Evolutionary conservation across 2,329 filamentous ascomycete species (phyloP), one percentile per base, ranked within the genome.

Genomic region (Alternaria hordeiaustralica): DNA sequence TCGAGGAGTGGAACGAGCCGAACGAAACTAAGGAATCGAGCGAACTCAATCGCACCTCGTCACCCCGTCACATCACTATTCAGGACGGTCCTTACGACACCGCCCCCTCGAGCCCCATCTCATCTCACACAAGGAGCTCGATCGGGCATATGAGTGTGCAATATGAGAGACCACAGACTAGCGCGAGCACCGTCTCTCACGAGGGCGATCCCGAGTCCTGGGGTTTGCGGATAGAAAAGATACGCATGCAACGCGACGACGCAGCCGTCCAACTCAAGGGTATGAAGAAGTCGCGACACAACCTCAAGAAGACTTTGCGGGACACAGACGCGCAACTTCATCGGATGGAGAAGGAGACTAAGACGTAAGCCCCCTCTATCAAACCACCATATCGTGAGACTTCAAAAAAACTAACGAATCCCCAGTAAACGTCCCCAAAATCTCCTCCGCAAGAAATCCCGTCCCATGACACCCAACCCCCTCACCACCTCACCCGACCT

Each of bases 241-340:
- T 79, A 15, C 74, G 77, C 21, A 72, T 78, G 69, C 66, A 76
- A 33, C 63, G 78, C 28, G 65, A 79, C 13, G 77, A 80, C 55
- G 72, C 75, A 12, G 74, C 71, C 0, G 60, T 76, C 4, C 75
- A 78, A 51, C 64, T 80, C n/a, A 73, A 71, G 49, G 76, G 74
- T 13, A 70, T 79, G 63, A 75, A 72, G 55, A 72, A 75, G 44
- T 68, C 70, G 4, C 72, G 76, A 20, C 58, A 67, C 13, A 66
- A 75, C 10, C 66, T 80, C 5, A 77, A 74, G 58, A 78, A 74
- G 60, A 71, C 67, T 4, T 55, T 80, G 30, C 77, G 76, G 47
- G 73, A 74, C 3, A 77, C 72, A 36, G 74, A 80, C 28, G 65
- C 70, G 10, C 71, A 78, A 51, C 70, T 80, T 8, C 71, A 78